Evolutionary conservation across 371 early-diverging fungal genomes (phyloP), one percentile per base, ranked within the genome.

Genomic region (Mucor piriformis): DNA sequence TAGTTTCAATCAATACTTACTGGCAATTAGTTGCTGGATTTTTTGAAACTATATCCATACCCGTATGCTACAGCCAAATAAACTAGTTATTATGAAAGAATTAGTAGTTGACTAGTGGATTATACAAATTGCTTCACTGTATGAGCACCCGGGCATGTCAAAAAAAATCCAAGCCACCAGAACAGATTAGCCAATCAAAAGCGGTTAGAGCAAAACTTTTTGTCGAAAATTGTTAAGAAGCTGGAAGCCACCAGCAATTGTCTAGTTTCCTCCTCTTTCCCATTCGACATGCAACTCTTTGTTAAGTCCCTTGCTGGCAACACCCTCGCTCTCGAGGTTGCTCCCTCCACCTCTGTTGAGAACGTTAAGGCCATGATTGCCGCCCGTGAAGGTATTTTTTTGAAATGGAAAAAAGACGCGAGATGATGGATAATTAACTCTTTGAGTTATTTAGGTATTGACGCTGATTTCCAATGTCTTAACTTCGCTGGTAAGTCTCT

Each of bases 401-500:
- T n/a, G 94, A 68, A 90, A 93, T 44, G 89, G 18, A 16, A 42
- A 42, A 42, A 42, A 42, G 16, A 40, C 13, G 6, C 20, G 10
- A 42, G 18, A 42, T 42, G 18, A 18, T 18, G 6, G 6, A 42
- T 42, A 18, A n/a, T 42, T 42, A 18, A 42, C 42, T 8, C 3
- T 8, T 42, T 18, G 6, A 3, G 8, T 7, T 6, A 18, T 18
- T 8, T 18, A 78, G 90, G 91, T 67, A 92, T 96, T 67, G 90
- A 93, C 52, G 92, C 92, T 57, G 93, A 90, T 77, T 87, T 92
- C 78, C 95, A 95, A 82, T 90, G 92, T 74, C 85, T 95, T 63
- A 93, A 94, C 70, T 96, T 93, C 77, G 92, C 90, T 61, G 95
- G 95, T 63, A 96, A 94, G 86, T 89, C 95, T 74, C 86, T 96